These are phyloP conservation scores for Lachancea kluyveri DNA, from an alignment of 805 yeast genomes.

Conservation along the genomic window DNA sequence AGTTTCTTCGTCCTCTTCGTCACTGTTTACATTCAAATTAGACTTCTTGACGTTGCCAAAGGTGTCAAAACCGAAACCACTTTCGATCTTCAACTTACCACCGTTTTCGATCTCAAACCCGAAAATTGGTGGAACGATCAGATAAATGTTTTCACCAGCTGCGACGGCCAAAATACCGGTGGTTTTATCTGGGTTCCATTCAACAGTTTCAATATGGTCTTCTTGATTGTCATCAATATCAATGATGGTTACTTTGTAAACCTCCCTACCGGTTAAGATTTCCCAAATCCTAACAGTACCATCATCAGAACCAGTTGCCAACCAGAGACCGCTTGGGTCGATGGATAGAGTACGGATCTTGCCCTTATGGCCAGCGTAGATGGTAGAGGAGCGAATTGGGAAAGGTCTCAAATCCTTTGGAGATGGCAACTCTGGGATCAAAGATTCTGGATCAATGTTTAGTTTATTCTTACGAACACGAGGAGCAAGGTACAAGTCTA, in stretches of 20 bases:
- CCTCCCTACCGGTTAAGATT: conserved; percentile 89
- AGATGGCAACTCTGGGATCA: conserved; percentile 93
- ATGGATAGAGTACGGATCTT: conserved; percentile 76
- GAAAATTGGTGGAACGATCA: conserved; percentile 85
- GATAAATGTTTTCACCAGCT: conserved; percentile 72
- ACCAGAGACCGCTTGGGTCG: conserved; percentile 88
- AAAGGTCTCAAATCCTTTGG: conserved; percentile 96
- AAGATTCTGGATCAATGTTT: conserved; percentile 91
- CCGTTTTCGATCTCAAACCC: conserved; percentile 81
- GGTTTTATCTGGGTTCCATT: conserved; percentile 81
- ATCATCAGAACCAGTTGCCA: conserved; percentile 97
- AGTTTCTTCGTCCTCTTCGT: conserved; percentile 36
- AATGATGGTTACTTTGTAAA: conserved; percentile 53
- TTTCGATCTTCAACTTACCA: conserved; percentile 72
- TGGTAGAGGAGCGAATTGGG: conserved; percentile 85
- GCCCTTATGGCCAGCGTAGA: conserved; percentile 77
- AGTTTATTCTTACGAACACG: conserved; percentile 86
- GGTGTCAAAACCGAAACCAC: conserved; percentile 84
- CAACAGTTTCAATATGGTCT: conserved; percentile 72
- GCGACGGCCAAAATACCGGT: conserved; percentile 79
- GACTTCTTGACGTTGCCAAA: conserved; percentile 48
- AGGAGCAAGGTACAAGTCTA: conserved; percentile 93
- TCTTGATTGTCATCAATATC: conserved; percentile 53
- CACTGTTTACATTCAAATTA: conserved; percentile 33
- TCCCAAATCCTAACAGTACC: conserved; percentile 98